Base-by-base conservation (phyloP, 495 filamentous ascomycete species). In the Aspergillus panamensis region DNA sequence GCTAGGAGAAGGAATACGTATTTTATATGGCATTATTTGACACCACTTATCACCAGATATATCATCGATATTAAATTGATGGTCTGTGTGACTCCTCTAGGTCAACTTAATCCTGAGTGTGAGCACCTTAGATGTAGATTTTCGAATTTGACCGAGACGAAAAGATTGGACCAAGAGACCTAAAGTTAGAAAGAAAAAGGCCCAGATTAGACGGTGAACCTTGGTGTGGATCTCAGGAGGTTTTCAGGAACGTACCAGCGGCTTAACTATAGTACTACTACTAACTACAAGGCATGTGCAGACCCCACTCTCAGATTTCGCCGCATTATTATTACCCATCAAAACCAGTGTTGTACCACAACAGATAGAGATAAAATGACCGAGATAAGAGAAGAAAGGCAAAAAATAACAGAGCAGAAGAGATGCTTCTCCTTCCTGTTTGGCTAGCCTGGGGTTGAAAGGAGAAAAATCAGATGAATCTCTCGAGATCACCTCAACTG, bases 301-400 rank as follows among this genome's bases (percentile, higher is more conserved):
- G 49, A 49, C 20, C 12, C 47, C 47, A 30, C 20, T 17, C 5
- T 53, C 19, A 19, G 37, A 48, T 47, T 47, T 39, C 31, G 4
- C 43, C 53, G 43, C 14, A 47, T 52, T n/a, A n/a, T n/a, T n/a
- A n/a, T n/a, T 58, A 37, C 35, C 49, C 56, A 32, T 52, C 48
- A 42, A 47, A 58, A 47, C 37, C 52, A 31, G 29, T 16, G 35
- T 13, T 10, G 8, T 9, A 9, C 37, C 0, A 39, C 35, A 10
- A 12, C 35, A 40, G 37, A 16, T 39, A 39, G 12, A 45, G 25
- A 25, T 25, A 25, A 25, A 25, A 2, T 25, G 2, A 25, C 25
- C 2, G 25, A 25, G 5, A 25, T n/a, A 25, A 25, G 25, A 21
- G 42, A 21, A 21, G 42, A 6, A 45, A 9, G 10, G 5, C 6